Percentiles rank a stretch among this genome's conserved stretches.
These are phyloP conservation scores for Avena eriantha DNA, from an alignment of 176 grass and related monocot genomes.

Conservation along the genomic window DNA sequence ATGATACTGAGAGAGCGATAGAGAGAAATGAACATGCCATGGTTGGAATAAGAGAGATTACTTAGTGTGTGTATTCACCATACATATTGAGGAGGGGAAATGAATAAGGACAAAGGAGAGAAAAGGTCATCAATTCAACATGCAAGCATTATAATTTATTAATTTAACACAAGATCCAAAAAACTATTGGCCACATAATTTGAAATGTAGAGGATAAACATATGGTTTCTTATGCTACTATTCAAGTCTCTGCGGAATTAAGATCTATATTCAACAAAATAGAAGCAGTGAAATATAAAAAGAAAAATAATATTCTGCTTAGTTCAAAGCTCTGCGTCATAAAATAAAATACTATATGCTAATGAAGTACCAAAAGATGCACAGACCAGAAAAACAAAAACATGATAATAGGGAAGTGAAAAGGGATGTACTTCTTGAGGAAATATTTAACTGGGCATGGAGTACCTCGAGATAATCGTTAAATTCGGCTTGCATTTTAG, in stretches of 20 bases:
- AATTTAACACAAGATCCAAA: not conserved
- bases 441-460: slow-evolving; percentile 19
- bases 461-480: slow-evolving; percentile 87
- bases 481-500: slow-evolving; percentile 84
- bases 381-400: not conserved
- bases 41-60: not conserved
- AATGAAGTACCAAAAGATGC: not conserved
- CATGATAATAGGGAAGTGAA: not conserved
- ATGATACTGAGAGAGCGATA: slow-evolving; percentile 2
- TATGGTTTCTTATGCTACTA: not conserved
- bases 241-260: not conserved
- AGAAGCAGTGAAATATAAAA: slow-evolving; percentile 14
- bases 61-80: not conserved
- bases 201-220: not conserved
- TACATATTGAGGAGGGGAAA: not conserved
- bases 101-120: not conserved
- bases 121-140: not conserved
- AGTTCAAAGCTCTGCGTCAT: not conserved
- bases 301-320: not conserved
- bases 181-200: slow-evolving; percentile 3
- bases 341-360: not conserved
- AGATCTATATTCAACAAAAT: slow-evolving; percentile 3
- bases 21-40: not conserved
- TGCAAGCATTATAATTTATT: not conserved
- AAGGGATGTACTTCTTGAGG: not conserved